Evolutionary conservation across 1,139 yeast genomes (phyloP).

Genomic region (Protomyces inouyei): DNA sequence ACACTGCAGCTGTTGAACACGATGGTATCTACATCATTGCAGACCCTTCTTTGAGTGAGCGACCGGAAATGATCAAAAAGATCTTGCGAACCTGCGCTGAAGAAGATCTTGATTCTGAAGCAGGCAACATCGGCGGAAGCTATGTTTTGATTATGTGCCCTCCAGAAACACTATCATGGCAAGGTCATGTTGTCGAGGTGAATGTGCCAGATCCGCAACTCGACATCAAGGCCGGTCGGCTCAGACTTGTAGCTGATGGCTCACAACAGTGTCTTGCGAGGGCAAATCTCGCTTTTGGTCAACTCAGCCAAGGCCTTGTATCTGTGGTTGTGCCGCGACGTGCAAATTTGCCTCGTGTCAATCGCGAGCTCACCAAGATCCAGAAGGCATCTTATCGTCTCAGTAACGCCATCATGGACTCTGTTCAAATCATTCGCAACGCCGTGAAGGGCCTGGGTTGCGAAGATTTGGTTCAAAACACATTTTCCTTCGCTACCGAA

Average conservation of each 20-base stretch:
- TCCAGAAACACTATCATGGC: slow-evolving; percentile 85
- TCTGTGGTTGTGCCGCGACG: slow-evolving; percentile 55
- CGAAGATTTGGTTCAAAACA: slow-evolving; percentile 71
- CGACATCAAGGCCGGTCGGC: slow-evolving; percentile 60
- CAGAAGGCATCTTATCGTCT: slow-evolving; percentile 66
- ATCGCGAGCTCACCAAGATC: slow-evolving; percentile 64
- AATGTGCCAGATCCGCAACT: slow-evolving; percentile 44
- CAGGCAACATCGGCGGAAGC: slow-evolving; percentile 40
- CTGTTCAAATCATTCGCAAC: slow-evolving; percentile 53
- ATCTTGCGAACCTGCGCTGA: slow-evolving; percentile 41
- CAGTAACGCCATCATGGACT: slow-evolving; percentile 61
- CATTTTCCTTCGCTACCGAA: slow-evolving; percentile 78
- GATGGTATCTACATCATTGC: slow-evolving; percentile 74
- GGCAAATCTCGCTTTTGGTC: slow-evolving; percentile 45
- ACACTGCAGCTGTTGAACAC: slow-evolving; percentile 66
- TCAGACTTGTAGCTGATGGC: slow-evolving; percentile 65
- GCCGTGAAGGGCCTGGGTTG: slow-evolving; percentile 52
- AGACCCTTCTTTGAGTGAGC: slow-evolving; percentile 50
- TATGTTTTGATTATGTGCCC: slow-evolving; percentile 75
- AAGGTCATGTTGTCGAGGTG: slow-evolving; percentile 66
- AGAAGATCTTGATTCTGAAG: slow-evolving; percentile 42
- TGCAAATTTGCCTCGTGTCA: slow-evolving; percentile 69
- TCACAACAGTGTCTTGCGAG: slow-evolving; percentile 49
- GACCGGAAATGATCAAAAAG: slow-evolving; percentile 42
- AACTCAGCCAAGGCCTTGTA: slow-evolving; percentile 51